Evolutionary conservation across 495 filamentous ascomycete species (phyloP), one percentile per base, ranked within the genome.

Genomic region (Daldinia bambusicola): DNA sequence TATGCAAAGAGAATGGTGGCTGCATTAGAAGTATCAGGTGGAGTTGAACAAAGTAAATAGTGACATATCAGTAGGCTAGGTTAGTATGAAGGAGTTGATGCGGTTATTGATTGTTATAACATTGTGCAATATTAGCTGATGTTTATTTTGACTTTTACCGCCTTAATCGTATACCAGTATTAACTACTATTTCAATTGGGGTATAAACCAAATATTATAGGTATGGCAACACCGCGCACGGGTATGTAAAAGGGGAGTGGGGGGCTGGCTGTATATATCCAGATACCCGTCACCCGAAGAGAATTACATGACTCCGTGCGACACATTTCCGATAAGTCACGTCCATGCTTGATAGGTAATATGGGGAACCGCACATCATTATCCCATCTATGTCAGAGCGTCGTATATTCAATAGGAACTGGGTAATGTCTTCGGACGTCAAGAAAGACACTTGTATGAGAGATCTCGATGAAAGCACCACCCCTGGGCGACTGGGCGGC

Each of bases 331-430:
- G 55, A 67, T 41, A 48, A 63, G 31, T 55, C 52, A 26, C 37
- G 32, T 37, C n/a, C 20, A 55, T 51, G 30, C 37, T 48, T n/a
- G 36, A 31, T 3, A 53, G 63, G 2, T 50, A 62, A 40, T 58
- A 59, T 65, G 55, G 64, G 36, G 64, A 55, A 55, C 48, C 45
- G 48, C 30, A 34, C 48, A 48, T 38, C 18, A 51, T 34, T 13
- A 26, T 34, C 31, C 38, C 3, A 66, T 36, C 50, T 2, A 66
- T 36, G 68, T 62, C 68, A 61, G 62, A 66, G 68, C 68, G 62
- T 45, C 62, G 62, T 52, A 50, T 51, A 31, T 6, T 26, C 26
- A 6, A 37, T 16, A 48, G 22, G 6, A 51, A 26, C 26, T 26
- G 3, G 30, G 57, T 38, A 48, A 53, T 51, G 38, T 45, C 30